A percentile compares a stretch with the other conserved stretches of the same genome.
These are phyloP conservation scores for Thermothielavioides terrestris DNA, from an alignment of 495 filamentous ascomycete genomes.

Conservation along the genomic window DNA sequence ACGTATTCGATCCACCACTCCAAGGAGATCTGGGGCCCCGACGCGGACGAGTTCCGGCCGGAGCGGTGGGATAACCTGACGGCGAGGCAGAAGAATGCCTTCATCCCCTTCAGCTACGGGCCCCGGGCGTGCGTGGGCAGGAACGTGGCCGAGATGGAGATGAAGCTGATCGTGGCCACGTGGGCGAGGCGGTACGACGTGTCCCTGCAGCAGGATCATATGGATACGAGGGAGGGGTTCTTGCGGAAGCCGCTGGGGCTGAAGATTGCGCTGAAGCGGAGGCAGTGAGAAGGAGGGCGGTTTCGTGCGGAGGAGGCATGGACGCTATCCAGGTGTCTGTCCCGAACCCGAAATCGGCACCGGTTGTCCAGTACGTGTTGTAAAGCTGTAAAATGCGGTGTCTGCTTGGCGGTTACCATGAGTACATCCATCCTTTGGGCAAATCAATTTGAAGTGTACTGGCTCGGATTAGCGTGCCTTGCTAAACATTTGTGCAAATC, in stretches of 20 bases:
- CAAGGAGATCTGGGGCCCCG: slow-evolving; percentile 70
- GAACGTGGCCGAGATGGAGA: slow-evolving; percentile 90
- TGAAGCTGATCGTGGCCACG: slow-evolving; percentile 69
- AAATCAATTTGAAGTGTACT: too few species aligned
- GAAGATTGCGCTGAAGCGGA: slow-evolving; percentile 52
- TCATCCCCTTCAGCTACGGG: slow-evolving; percentile 78
- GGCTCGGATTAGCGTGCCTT: too few species aligned
- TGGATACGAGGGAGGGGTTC: slow-evolving; percentile 83
- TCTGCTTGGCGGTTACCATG: too few species aligned
- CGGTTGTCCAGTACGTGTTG: too few species aligned
- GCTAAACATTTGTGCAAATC: too few species aligned
- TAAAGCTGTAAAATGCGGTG: too few species aligned
- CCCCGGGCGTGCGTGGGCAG: slow-evolving; percentile 75
- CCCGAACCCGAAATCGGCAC: too few species aligned
- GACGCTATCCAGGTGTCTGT: too few species aligned
- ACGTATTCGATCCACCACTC: slow-evolving; percentile 84
- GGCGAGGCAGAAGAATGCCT: slow-evolving; percentile 61
- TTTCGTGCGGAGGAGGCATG: too few species aligned
- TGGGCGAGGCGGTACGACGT: slow-evolving; percentile 73
- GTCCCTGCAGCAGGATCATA: slow-evolving; percentile 55
- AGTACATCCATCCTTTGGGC: too few species aligned
- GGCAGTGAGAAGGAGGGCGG: slow-evolving; percentile 10
- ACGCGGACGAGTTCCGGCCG: slow-evolving; percentile 70
- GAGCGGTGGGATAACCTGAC: slow-evolving; percentile 65
- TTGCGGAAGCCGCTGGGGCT: slow-evolving; percentile 77